These are phyloP conservation scores for Biscogniauxia mediterranea DNA, from an alignment of 2,329 filamentous ascomycete species.

Conservation along the genomic window DNA sequence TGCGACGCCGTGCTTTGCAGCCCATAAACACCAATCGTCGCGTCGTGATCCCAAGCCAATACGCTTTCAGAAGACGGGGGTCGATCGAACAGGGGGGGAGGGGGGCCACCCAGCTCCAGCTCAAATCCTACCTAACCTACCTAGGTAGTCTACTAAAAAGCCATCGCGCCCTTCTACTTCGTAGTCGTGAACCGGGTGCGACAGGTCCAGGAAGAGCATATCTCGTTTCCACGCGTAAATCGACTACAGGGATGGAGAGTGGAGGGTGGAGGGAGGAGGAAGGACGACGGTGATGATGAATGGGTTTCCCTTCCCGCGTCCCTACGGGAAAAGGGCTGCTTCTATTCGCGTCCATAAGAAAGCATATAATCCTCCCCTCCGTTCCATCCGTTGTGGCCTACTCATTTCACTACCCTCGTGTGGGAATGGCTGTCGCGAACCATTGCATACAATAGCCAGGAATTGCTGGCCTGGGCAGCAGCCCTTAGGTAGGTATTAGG, in stretches of 20 bases:
- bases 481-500: conserved; percentile 1
- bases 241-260: conserved; percentile 1
- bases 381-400: conserved; percentile 5
- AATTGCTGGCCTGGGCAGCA: conserved; percentile 9
- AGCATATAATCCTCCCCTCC: conserved; percentile 14
- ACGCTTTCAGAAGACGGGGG: conserved; percentile 8
- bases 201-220: neutral
- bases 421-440: conserved; percentile 10
- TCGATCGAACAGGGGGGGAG: conserved; percentile 9
- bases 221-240: conserved; percentile 30
- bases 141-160: neutral
- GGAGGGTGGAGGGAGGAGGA: conserved; percentile 7
- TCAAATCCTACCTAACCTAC: conserved; percentile 10
- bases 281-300: too few species aligned
- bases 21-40: conserved; percentile 28
- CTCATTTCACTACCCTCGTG: conserved; percentile 1
- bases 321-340: conserved; percentile 4
- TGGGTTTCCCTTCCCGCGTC: neutral
- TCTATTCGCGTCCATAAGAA: conserved; percentile 31
- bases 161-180: conserved; percentile 17
- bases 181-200: conserved; percentile 8
- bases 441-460: conserved; percentile 10
- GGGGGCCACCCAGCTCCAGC: conserved; percentile 1
- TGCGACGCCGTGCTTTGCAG: neutral
- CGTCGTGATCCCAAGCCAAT: conserved; percentile 24